These are phyloP conservation scores for Penicillium aurantiogriseum DNA, from an alignment of 2,329 filamentous ascomycete genomes.

Conservation along the genomic window DNA sequence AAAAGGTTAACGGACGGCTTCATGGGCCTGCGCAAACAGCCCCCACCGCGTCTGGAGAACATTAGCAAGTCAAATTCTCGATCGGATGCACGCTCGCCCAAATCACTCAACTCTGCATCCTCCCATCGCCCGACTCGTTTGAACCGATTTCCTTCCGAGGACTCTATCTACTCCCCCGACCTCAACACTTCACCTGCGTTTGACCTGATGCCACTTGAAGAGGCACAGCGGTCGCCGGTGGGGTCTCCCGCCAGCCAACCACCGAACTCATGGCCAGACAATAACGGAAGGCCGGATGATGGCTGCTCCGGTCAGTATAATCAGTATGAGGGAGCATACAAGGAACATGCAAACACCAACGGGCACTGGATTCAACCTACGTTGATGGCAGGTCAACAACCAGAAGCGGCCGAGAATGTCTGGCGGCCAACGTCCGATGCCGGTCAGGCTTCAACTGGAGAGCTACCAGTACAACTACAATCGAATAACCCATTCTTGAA, in stretches of 20 bases:
- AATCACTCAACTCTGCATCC: conserved; percentile 30
- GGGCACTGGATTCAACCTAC: conserved; percentile 23
- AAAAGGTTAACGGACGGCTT: conserved; percentile 18
- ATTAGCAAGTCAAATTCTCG: conserved; percentile 32
- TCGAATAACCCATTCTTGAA: conserved; percentile 45
- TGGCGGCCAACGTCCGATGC: conserved; percentile 15
- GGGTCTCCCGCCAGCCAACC: conserved; percentile 29
- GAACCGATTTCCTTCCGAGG: conserved; percentile 29
- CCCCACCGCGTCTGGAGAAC: conserved; percentile 37
- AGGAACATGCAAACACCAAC: conserved; percentile 6
- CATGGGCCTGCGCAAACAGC: conserved; percentile 43
- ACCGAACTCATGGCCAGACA: conserved; percentile 35
- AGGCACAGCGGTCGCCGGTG: conserved; percentile 38
- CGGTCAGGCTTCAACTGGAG: conserved; percentile 19
- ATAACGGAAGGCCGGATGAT: conserved; percentile 19
- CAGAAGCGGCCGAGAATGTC: conserved; percentile 23
- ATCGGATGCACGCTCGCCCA: conserved; percentile 34
- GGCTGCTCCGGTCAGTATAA: conserved; percentile 8
- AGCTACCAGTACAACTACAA: conserved; percentile 32
- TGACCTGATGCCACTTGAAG: conserved; percentile 38
- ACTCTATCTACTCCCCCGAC: conserved; percentile 39
- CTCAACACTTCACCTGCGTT: conserved; percentile 40
- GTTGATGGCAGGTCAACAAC: conserved; percentile 24
- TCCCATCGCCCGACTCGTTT: conserved; percentile 30
- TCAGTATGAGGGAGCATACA: conserved; percentile 8